Evolutionary conservation across 805 yeast genomes (phyloP).

Genomic region (Peterozyma toletana): DNA sequence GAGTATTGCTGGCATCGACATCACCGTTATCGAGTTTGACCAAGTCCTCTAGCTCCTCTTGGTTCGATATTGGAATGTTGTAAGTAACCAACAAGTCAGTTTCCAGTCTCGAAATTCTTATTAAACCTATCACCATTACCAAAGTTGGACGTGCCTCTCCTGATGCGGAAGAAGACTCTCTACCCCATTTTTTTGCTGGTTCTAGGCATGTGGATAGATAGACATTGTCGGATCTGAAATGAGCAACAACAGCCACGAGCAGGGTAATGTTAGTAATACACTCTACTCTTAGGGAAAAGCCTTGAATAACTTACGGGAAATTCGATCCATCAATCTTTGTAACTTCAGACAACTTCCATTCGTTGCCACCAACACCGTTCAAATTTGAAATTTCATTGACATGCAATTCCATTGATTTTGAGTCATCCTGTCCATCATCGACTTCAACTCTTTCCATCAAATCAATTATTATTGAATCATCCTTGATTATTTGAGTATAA

Average conservation of each 20-base stretch:
- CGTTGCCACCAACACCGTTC: constrained; percentile 25
- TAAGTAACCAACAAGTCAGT: constrained; percentile 60
- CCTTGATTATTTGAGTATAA: constrained; percentile 22
- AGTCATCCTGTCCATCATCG: constrained; percentile 19
- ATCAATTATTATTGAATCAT: constrained; percentile 60
- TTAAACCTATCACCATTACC: constrained; percentile 47
- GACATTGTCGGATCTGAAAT: constrained; percentile 12
- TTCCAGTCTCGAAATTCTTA: constrained; percentile 39
- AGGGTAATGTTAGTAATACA: neutral
- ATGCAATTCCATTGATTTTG: constrained; percentile 42
- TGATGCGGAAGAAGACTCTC: constrained; percentile 17
- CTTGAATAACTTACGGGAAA: constrained; percentile 7
- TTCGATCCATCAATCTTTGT: constrained; percentile 5
- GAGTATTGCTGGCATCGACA: constrained; percentile 11
- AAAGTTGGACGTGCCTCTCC: constrained; percentile 25
- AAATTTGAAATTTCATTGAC: constrained; percentile 44
- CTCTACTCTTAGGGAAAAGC: neutral
- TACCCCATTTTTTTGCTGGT: constrained; percentile 48
- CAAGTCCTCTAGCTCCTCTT: constrained; percentile 20
- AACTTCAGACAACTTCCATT: constrained; percentile 24
- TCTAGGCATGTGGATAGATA: constrained; percentile 31
- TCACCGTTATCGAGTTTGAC: constrained; percentile 7
- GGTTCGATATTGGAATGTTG: constrained; percentile 44
- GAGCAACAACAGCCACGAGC: neutral
- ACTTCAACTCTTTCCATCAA: constrained; percentile 44